Evolutionary conservation across 1,139 yeast species (phyloP).

Genomic region (Yamadazyma triangularis): DNA sequence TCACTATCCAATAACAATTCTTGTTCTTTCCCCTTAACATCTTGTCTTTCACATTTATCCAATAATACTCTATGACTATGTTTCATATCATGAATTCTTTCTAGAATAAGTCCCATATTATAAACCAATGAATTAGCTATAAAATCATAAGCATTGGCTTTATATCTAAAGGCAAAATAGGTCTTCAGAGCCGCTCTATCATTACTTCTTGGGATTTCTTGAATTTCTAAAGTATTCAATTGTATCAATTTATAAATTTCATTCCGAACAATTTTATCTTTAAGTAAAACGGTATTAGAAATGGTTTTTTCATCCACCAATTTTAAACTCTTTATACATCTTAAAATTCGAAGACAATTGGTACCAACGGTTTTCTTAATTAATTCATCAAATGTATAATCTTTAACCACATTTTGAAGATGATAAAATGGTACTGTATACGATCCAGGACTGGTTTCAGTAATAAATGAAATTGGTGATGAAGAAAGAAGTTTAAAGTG

Average conservation of each 20-base stretch:
- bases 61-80: constrained; percentile 62
- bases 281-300: constrained; percentile 68
- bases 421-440: constrained; percentile 40
- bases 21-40: constrained; percentile 79
- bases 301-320: constrained; percentile 84
- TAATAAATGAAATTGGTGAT: constrained; percentile 42
- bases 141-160: constrained; percentile 55
- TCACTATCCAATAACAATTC: constrained; percentile 74
- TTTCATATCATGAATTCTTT: constrained; percentile 54
- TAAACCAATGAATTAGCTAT: constrained; percentile 28
- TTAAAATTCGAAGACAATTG: constrained; percentile 57
- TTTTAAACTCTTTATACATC: constrained; percentile 63
- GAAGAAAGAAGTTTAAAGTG: constrained; percentile 52
- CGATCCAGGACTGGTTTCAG: constrained; percentile 38
- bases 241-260: constrained; percentile 53
- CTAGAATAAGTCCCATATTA: constrained; percentile 58
- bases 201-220: constrained; percentile 88
- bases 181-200: constrained; percentile 92
- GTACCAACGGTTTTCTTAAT: constrained; percentile 55
- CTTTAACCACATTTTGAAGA: constrained; percentile 44
- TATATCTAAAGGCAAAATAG: constrained; percentile 74
- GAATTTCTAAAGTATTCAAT: constrained; percentile 64
- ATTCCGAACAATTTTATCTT: constrained; percentile 70
- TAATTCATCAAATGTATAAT: constrained; percentile 56
- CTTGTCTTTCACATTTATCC: constrained; percentile 82